Evolutionary conservation across 2,329 filamentous ascomycete species (phyloP).

Genomic region (Penicillium hesseltinei): DNA sequence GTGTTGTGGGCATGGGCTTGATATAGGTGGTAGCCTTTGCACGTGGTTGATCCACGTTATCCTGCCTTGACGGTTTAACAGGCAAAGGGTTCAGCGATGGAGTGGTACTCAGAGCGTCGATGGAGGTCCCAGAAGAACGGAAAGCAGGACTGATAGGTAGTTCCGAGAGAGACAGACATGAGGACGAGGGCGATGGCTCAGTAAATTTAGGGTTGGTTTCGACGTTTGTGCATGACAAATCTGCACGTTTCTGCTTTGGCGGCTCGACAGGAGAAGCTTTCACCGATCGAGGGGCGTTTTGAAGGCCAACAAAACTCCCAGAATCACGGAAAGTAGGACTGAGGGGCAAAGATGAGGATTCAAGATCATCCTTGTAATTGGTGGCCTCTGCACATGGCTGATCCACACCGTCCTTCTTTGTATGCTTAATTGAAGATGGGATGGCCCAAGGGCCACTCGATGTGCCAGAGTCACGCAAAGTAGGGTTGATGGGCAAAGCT

Average conservation of each 20-base stretch:
- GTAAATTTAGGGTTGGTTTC: not conserved
- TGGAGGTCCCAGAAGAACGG: not conserved
- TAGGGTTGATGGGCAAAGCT: conserved; percentile 5
- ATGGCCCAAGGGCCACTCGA: not conserved
- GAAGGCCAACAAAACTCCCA: not conserved
- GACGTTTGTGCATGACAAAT: not conserved
- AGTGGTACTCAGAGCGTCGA: not conserved
- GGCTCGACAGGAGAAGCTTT: not conserved
- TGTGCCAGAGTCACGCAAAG: not conserved
- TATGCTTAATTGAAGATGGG: not conserved
- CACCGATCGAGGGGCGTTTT: not conserved
- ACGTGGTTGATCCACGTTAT: not conserved
- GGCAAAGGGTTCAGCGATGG: not conserved
- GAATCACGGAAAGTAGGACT: not conserved
- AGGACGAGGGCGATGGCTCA: not conserved
- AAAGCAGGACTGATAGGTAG: conserved; percentile 3
- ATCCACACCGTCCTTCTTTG: not conserved
- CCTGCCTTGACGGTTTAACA: not conserved
- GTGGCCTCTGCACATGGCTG: not conserved
- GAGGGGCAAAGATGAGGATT: not conserved
- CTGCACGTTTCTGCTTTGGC: not conserved
- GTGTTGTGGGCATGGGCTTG: not conserved
- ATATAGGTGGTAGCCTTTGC: not conserved
- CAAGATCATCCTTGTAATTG: not conserved
- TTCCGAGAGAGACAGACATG: not conserved